These are phyloP conservation scores for Diaporthe velutina DNA, from an alignment of 2,329 filamentous ascomycete species.

Conservation along the genomic window DNA sequence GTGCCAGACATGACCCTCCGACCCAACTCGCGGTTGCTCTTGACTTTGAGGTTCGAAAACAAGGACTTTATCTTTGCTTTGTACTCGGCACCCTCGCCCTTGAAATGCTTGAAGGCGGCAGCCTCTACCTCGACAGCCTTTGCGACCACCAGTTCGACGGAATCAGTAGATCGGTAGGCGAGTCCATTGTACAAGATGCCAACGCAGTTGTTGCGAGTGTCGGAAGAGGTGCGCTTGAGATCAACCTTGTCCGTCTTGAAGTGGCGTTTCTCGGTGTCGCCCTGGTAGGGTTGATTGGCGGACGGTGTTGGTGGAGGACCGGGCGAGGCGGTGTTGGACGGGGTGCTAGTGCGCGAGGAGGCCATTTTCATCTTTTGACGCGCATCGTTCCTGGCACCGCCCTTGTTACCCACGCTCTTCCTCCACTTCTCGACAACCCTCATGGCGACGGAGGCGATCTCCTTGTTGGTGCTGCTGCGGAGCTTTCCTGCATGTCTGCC, in stretches of 20 bases:
- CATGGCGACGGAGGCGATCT: conserved; percentile 81
- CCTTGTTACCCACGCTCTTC: conserved; percentile 77
- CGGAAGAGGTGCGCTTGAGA: conserved; percentile 79
- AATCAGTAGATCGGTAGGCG: conserved; percentile 76
- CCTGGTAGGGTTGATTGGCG: conserved; percentile 64
- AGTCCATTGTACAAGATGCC: conserved; percentile 95
- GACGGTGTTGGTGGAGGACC: conserved; percentile 49
- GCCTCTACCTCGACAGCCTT: conserved; percentile 86
- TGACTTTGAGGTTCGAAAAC: conserved; percentile 95
- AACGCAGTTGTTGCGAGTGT: conserved; percentile 85
- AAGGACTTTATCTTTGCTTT: conserved; percentile 90
- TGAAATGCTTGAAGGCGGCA: conserved; percentile 78
- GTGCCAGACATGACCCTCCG: conserved; percentile 80
- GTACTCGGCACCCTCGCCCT: conserved; percentile 81
- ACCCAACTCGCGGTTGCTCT: conserved; percentile 84
- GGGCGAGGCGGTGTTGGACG: conserved; percentile 68
- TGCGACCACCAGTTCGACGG: conserved; percentile 78
- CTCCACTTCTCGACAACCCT: conserved; percentile 93
- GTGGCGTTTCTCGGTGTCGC: conserved; percentile 82
- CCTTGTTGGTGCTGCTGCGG: conserved; percentile 80
- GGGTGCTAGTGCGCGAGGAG: conserved; percentile 56
- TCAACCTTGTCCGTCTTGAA: conserved; percentile 87
- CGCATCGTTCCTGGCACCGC: conserved; percentile 50
- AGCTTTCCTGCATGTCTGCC: conserved; percentile 90
- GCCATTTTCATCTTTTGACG: conserved; percentile 46